Evolutionary conservation across 768 basidiomycete genomes (phyloP).

Genomic region (Rhizopogon salebrosus): DNA sequence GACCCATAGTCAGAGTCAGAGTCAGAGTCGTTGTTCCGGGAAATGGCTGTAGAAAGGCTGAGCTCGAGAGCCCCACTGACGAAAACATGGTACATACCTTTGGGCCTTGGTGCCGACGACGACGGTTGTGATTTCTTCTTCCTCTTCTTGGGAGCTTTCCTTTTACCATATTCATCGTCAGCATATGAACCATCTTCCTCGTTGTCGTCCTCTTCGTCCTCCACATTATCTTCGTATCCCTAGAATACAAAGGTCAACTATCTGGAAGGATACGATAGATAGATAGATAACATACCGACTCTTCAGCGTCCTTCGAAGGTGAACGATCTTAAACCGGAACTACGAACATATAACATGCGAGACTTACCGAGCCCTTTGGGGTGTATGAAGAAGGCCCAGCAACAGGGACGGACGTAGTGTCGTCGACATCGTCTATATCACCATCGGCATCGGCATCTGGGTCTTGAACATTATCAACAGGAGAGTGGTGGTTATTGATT

Average conservation of each 20-base stretch:
- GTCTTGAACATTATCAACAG: constrained; percentile 34
- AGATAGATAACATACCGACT: constrained; percentile 23
- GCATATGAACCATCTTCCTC: constrained; percentile 77
- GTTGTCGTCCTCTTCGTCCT: constrained; percentile 46
- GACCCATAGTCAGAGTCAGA: constrained; percentile 87
- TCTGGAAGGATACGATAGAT: constrained; percentile 13
- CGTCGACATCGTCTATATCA: constrained; percentile 36
- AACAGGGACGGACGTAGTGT: constrained; percentile 30
- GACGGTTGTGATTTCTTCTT: constrained; percentile 41
- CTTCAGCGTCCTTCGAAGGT: constrained; percentile 22
- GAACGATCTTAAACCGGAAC: not conserved
- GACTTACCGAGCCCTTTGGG: constrained; percentile 58
- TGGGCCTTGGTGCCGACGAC: constrained; percentile 45
- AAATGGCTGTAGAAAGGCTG: not conserved
- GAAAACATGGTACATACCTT: constrained; percentile 38
- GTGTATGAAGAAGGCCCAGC: constrained; percentile 39
- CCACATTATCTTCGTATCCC: constrained; percentile 49
- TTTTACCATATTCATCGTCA: constrained; percentile 70
- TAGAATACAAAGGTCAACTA: constrained; percentile 40
- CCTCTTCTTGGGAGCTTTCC: constrained; percentile 67
- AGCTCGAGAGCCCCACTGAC: not conserved
- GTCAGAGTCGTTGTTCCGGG: constrained; percentile 40
- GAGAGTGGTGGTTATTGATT: constrained; percentile 12
- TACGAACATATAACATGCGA: constrained; percentile 11
- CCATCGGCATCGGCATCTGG: constrained; percentile 38